Conservation (phyloP, 495 filamentous ascomycete genomes). For the Sphaerosporella brunnea region DNA sequence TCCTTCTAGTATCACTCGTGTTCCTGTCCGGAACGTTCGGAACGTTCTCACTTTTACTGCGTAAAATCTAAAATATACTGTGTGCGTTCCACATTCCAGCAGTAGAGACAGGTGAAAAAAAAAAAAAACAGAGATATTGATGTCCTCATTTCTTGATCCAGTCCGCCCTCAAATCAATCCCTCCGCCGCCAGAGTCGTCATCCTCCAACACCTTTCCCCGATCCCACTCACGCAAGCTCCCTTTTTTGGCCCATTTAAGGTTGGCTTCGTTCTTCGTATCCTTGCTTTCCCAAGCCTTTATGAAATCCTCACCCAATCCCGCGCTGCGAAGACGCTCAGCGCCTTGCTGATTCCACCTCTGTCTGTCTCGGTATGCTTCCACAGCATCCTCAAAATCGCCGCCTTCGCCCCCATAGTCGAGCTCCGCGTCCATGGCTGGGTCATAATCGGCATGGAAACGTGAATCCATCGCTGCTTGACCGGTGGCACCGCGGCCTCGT, state of each 20-base stretch:
- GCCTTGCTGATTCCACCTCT: conserved; percentile 61
- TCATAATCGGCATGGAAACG: conserved; percentile 68
- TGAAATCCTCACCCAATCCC: conserved; percentile 51
- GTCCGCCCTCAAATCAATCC: conserved; percentile 2
- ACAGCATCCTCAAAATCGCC: conserved; percentile 74
- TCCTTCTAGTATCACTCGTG: no score
- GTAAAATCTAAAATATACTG: conserved; percentile 7
- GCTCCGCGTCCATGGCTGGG: conserved; percentile 50
- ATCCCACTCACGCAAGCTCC: conserved; percentile 83
- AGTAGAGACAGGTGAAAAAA: no score
- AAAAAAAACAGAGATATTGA: no score
- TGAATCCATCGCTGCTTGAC: conserved; percentile 53
- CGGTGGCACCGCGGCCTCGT: conserved; percentile 58
- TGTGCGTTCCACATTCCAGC: conserved; percentile 3
- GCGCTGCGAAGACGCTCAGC: conserved; percentile 60
- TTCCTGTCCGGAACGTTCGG: no score
- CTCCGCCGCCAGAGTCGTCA: background rate
- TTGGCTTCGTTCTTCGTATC: conserved; percentile 46
- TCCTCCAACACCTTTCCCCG: conserved; percentile 39
- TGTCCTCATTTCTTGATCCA: no score
- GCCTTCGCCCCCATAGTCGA: conserved; percentile 34
- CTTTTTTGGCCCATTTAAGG: conserved; percentile 62
- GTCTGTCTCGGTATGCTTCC: conserved; percentile 63
- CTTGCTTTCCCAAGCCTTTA: conserved; percentile 62
- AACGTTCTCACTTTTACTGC: conserved; percentile 6